Base-by-base conservation (phyloP, 192 early-diverging fungal genomes). In the Chytriomyces confervae region DNA sequence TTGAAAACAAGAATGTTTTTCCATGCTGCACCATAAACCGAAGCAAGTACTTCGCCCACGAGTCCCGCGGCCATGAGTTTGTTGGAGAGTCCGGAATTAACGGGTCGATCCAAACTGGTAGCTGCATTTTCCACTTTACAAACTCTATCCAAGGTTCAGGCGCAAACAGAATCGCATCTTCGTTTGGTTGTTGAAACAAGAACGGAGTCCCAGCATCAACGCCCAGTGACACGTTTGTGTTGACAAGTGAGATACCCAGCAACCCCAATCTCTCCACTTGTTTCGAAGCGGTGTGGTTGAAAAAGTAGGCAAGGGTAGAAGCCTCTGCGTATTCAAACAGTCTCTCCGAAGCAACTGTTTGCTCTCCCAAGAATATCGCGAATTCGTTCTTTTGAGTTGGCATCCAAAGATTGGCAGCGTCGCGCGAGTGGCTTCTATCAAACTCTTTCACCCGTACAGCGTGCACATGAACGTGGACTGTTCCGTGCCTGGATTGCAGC, bases 301-400 rank as follows among this genome's bases (percentile, higher is more conserved):
- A 10, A 8, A 53, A 53, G 51, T 53, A 69, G 24, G 29, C 7
- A 5, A 29, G 10, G 5, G 62, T 48, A 20, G 13, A 24, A 20
- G 68, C 66, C 36, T 77, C 66, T 49, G 75, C 57, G 53, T 80
- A 81, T 63, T 81, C 50, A 3, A 79, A 49, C 46, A 79, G 66
- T 69, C 10, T 75, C 16, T 5, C 43, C 7, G 51, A 71, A 69
- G 53, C 20, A 47, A 50, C 67, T 57, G 68, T 62, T 70, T 8
- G 18, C 18, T 53, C 51, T 16, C 77, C 70, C n/a, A 81, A 61
- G 47, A 81, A 81, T 2, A 81, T 72, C 16, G 72, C 79, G 53
- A 64, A 69, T 48, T 67, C 67, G 6, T 36, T 20, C 0, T 67
- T 20, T 57, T 11, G 16, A 18, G 44, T n/a, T 44, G 80, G 74